Percentiles rank a stretch among this genome's conserved stretches.
phyloP scores from a whole-genome alignment of 2,329 filamentous ascomycete species.

The Dothistroma septosporum region DNA sequence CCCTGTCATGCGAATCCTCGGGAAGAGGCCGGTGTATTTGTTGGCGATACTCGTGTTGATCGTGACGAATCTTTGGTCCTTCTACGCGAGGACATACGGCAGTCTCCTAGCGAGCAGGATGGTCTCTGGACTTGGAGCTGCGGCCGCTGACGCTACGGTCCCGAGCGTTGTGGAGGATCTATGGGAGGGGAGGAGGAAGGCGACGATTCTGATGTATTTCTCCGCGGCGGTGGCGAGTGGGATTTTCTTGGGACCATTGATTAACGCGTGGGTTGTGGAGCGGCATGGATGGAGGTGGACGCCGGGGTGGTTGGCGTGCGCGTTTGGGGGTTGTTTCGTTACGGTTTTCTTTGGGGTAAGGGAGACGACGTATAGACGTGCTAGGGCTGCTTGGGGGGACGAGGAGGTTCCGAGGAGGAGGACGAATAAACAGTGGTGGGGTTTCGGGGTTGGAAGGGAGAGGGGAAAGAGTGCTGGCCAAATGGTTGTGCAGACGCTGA shows the following conservation, averaged over 20 bases:
- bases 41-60: slow-evolving; percentile 33
- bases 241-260: slow-evolving; percentile 38
- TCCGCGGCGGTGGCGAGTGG: slow-evolving; percentile 36
- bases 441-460: background rate
- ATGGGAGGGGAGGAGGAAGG: slow-evolving; percentile 35
- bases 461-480: background rate
- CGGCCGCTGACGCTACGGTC: slow-evolving; percentile 37
- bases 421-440: background rate
- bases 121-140: slow-evolving; percentile 27
- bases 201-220: slow-evolving; percentile 39
- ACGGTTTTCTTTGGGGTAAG: slow-evolving; percentile 25
- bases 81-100: slow-evolving; percentile 24
- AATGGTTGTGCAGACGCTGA: slow-evolving; percentile 19
- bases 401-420: background rate
- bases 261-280: slow-evolving; percentile 31
- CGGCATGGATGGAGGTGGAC: slow-evolving; percentile 28
- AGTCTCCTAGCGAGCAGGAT: slow-evolving; percentile 28
- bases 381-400: background rate
- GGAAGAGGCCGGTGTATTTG: slow-evolving; percentile 39
- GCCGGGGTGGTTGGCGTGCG: slow-evolving; percentile 29
- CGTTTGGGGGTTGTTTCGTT: slow-evolving; percentile 25
- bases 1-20: slow-evolving; percentile 31
- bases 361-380: slow-evolving; percentile 25
- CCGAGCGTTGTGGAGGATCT: slow-evolving; percentile 37
- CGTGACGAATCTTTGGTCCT: slow-evolving; percentile 37